These are phyloP conservation scores for Echeveria elegans DNA, from an alignment of 164 flowering plant species.

Conservation along the genomic window DNA sequence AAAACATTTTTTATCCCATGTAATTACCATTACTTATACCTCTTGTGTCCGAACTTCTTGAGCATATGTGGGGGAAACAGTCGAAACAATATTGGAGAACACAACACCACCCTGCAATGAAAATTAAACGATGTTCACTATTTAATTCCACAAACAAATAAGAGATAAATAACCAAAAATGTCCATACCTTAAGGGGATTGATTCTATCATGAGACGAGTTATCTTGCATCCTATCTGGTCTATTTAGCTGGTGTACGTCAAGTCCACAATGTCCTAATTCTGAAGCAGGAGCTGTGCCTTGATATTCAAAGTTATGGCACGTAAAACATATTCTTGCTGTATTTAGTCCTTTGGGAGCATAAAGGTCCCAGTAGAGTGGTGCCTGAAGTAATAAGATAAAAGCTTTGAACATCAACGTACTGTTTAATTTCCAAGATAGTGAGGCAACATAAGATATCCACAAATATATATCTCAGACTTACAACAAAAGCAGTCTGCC, in stretches of 20 bases:
- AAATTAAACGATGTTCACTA: neutral
- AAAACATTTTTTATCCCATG: neutral
- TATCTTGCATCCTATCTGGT: slow-evolving; percentile 97
- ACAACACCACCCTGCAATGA: slow-evolving; percentile 79
- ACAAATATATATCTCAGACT: slow-evolving; percentile 21
- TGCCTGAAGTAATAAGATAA: slow-evolving; percentile 41
- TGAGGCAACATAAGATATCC: neutral
- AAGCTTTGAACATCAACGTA: neutral
- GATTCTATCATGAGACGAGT: slow-evolving; percentile 56
- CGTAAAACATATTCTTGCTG: slow-evolving; percentile 92
- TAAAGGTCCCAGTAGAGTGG: slow-evolving; percentile 95
- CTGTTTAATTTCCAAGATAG: slow-evolving; percentile 9
- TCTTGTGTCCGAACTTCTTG: slow-evolving; percentile 84
- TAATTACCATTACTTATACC: slow-evolving; percentile 35
- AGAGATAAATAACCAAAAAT: neutral
- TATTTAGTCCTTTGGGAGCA: slow-evolving; percentile 78
- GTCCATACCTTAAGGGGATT: slow-evolving; percentile 75
- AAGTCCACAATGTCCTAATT: slow-evolving; percentile 87
- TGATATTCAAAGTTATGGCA: slow-evolving; percentile 99
- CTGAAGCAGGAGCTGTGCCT: slow-evolving; percentile 79
- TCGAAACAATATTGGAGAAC: slow-evolving; percentile 94
- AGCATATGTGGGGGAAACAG: slow-evolving; percentile 95
- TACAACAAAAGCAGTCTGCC: slow-evolving; percentile 99
- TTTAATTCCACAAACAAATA: neutral
- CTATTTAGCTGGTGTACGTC: slow-evolving; percentile 74